These are phyloP conservation scores for Penicillium sp. DNA, from an alignment of 2,329 filamentous ascomycete species.

Conservation along the genomic window DNA sequence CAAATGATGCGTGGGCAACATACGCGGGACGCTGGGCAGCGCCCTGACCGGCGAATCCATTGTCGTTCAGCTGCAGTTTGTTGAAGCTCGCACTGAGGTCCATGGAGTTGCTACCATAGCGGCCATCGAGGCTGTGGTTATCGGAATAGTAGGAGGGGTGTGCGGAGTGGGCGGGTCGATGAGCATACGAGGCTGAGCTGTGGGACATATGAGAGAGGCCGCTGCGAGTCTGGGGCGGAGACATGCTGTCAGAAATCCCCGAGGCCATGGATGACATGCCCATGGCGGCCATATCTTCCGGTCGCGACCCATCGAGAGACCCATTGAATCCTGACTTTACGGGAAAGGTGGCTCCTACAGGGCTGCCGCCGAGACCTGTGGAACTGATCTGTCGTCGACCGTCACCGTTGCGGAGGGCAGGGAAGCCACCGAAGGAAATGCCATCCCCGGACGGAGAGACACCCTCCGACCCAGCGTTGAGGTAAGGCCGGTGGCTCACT, in stretches of 20 bases:
- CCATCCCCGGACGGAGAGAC: conserved; percentile 35
- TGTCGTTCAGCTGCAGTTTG: conserved; percentile 35
- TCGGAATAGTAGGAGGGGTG: conserved; percentile 40
- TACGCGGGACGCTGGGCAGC: conserved; percentile 27
- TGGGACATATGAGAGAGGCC: conserved; percentile 33
- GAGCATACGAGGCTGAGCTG: conserved; percentile 32
- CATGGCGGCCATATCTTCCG: conserved; percentile 29
- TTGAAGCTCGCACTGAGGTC: conserved; percentile 31
- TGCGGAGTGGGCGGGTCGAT: conserved; percentile 34
- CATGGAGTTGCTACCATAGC: conserved; percentile 26
- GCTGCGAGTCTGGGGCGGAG: conserved; percentile 23
- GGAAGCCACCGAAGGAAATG: conserved; percentile 28
- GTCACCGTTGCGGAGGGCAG: conserved; percentile 33
- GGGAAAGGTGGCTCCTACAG: conserved; percentile 29
- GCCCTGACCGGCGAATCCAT: conserved; percentile 31
- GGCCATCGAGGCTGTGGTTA: conserved; percentile 31
- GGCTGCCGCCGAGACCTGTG: conserved; percentile 29
- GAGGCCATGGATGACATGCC: conserved; percentile 30
- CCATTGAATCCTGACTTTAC: conserved; percentile 29
- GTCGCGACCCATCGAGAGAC: conserved; percentile 26
- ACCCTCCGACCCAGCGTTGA: conserved; percentile 30
- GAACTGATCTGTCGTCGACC: conserved; percentile 30
- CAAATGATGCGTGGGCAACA: conserved; percentile 39
- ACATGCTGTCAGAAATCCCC: conserved; percentile 26
- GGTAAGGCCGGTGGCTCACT: conserved; percentile 29